phyloP scores from a whole-genome alignment of 805 yeast species.

The Saturnispora dispora region DNA sequence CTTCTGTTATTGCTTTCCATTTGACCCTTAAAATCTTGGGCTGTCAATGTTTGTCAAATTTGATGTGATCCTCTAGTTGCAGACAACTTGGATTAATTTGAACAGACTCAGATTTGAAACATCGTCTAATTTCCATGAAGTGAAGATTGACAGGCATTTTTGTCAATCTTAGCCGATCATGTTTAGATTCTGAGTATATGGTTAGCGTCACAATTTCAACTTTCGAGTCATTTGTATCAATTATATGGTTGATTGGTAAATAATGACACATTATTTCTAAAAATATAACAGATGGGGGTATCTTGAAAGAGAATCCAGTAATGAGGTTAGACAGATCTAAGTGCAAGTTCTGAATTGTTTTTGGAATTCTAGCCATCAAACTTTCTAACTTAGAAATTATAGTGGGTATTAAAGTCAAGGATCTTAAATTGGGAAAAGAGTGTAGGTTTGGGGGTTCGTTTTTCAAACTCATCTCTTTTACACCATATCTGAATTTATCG shows the following conservation, averaged over 20 bases:
- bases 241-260: conserved; percentile 2
- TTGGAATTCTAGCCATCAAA: not conserved
- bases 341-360: conserved; percentile 4
- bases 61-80: not conserved
- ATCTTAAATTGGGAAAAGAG: conserved; percentile 1
- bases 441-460: not conserved
- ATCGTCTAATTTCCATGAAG: conserved; percentile 6
- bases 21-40: too few species aligned
- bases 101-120: conserved; percentile 5
- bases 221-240: not conserved
- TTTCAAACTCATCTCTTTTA: not conserved
- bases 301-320: conserved; percentile 1
- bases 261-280: conserved; percentile 5
- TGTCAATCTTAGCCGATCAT: not conserved
- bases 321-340: conserved; percentile 5
- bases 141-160: not conserved
- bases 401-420: not conserved
- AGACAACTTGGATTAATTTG: conserved; percentile 1
- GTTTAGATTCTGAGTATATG: conserved; percentile 1
- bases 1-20: too few species aligned
- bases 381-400: not conserved
- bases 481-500: not conserved
- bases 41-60: not conserved
- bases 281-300: conserved; percentile 1
- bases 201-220: conserved; percentile 2